These are phyloP conservation scores for Cerrena zonata DNA, from an alignment of 1,284 basidiomycete genomes.

Conservation along the genomic window DNA sequence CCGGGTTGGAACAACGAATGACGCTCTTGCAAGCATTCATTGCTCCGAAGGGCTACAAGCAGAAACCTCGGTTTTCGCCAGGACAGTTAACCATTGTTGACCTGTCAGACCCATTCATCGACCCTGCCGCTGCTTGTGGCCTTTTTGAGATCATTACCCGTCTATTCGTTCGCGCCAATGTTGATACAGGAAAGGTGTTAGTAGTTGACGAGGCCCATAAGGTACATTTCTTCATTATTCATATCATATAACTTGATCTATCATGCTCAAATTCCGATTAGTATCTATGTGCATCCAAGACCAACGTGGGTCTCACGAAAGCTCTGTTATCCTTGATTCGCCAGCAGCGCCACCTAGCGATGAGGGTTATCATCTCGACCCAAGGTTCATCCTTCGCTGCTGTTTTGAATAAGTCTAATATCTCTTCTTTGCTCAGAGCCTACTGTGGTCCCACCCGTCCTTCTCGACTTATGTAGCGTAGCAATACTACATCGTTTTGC, in stretches of 20 bases:
- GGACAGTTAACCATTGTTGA: constrained; percentile 62
- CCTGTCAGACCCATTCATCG: constrained; percentile 68
- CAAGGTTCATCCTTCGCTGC: constrained; percentile 40
- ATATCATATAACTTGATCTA: neutral
- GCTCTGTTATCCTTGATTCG: constrained; percentile 55
- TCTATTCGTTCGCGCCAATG: constrained; percentile 57
- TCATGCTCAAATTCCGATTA: constrained; percentile 20
- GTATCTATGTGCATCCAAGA: constrained; percentile 52
- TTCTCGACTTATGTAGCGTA: constrained; percentile 64
- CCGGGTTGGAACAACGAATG: constrained; percentile 45
- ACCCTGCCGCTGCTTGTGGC: constrained; percentile 57
- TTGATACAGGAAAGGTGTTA: constrained; percentile 62
- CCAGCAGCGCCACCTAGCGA: constrained; percentile 66
- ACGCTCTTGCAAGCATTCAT: constrained; percentile 51
- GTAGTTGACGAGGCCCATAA: constrained; percentile 75
- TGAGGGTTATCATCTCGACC: constrained; percentile 68
- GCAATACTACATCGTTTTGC: constrained; percentile 67
- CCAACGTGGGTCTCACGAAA: constrained; percentile 47
- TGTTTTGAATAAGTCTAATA: neutral
- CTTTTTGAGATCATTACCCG: constrained; percentile 66
- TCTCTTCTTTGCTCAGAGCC: constrained; percentile 44
- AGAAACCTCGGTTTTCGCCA: constrained; percentile 36
- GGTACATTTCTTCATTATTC: constrained; percentile 31
- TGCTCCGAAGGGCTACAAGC: constrained; percentile 13
- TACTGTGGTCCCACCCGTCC: constrained; percentile 60